Percentiles rank a stretch among this genome's conserved stretches.
phyloP scores from a whole-genome alignment of 2,329 filamentous ascomycete species.

The Juglanconis oblonga region DNA sequence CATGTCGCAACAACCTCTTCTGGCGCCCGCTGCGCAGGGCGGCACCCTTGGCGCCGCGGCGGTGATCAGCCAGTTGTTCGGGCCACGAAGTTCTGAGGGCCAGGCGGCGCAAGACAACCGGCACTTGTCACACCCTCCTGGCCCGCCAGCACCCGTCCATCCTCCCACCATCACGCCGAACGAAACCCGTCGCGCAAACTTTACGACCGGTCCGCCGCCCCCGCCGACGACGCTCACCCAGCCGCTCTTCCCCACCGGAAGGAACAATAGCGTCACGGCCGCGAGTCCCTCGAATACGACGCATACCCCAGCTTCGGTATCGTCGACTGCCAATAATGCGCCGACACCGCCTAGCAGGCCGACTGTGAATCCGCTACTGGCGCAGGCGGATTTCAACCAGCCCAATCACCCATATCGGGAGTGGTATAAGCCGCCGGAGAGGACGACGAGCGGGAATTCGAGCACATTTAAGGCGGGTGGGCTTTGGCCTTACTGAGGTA shows the following conservation, averaged over 20 bases:
- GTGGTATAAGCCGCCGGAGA: conserved; percentile 71
- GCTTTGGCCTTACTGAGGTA: conserved; percentile 10
- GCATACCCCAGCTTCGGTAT: conserved; percentile 12
- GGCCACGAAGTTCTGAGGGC: not conserved
- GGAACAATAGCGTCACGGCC: conserved; percentile 4
- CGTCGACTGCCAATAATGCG: conserved; percentile 7
- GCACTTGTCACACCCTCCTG: not conserved
- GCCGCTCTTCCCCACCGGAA: not conserved
- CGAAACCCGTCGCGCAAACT: conserved; percentile 9
- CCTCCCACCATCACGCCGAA: conserved; percentile 19
- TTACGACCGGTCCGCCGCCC: not conserved
- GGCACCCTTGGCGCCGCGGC: not conserved
- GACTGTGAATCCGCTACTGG: conserved; percentile 66
- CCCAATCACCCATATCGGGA: conserved; percentile 80
- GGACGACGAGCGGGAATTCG: conserved; percentile 23
- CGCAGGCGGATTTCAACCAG: conserved; percentile 68
- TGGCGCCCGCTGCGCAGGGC: conserved; percentile 1
- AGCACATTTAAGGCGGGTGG: conserved; percentile 9
- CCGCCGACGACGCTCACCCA: conserved; percentile 2
- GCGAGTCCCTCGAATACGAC: conserved; percentile 10
- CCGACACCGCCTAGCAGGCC: conserved; percentile 31
- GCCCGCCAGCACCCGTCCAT: conserved; percentile 12
- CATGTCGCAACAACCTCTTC: not conserved
- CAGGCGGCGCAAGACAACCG: conserved; percentile 20
- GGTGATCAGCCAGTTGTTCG: conserved; percentile 10